Percentiles rank a stretch among this genome's conserved stretches.
These are phyloP conservation scores for Trichomonascaceae sp. DNA, from an alignment of 1,139 yeast genomes.

Conservation along the genomic window DNA sequence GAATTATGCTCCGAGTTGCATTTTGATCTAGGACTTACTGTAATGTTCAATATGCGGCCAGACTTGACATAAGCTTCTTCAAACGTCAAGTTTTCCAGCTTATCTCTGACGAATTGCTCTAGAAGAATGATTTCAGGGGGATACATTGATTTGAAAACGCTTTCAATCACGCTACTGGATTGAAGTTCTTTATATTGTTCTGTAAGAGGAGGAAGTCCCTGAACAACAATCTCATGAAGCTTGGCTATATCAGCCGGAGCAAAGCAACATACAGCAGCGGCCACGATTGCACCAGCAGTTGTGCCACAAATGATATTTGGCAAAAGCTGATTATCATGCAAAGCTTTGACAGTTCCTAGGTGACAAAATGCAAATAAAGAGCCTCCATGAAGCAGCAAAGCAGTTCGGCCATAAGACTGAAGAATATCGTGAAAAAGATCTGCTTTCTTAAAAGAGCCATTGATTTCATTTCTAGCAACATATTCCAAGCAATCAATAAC, in stretches of 20 bases:
- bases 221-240: conserved; percentile 34
- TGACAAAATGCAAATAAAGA: conserved; percentile 91
- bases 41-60: conserved; percentile 72
- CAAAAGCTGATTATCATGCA: conserved; percentile 63
- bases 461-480: conserved; percentile 28
- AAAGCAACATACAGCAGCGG: conserved; percentile 72
- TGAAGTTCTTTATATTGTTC: conserved; percentile 22
- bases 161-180: conserved; percentile 29
- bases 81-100: conserved; percentile 82
- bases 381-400: conserved; percentile 87
- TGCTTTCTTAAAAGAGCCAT: conserved; percentile 48
- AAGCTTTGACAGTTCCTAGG: conserved; percentile 81
- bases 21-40: conserved; percentile 70
- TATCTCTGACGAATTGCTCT: conserved; percentile 67
- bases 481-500: conserved; percentile 64
- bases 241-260: conserved; percentile 45
- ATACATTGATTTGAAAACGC: conserved; percentile 55
- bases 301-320: conserved; percentile 91
- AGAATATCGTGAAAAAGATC: conserved; percentile 88
- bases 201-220: conserved; percentile 41
- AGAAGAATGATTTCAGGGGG: conserved; percentile 80
- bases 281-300: conserved; percentile 91
- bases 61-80: conserved; percentile 86
- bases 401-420: conserved; percentile 86
- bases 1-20: conserved; percentile 17